Conservation (phyloP, 2,329 filamentous ascomycete species). For the Tolypocladium cylindrosporum region DNA sequence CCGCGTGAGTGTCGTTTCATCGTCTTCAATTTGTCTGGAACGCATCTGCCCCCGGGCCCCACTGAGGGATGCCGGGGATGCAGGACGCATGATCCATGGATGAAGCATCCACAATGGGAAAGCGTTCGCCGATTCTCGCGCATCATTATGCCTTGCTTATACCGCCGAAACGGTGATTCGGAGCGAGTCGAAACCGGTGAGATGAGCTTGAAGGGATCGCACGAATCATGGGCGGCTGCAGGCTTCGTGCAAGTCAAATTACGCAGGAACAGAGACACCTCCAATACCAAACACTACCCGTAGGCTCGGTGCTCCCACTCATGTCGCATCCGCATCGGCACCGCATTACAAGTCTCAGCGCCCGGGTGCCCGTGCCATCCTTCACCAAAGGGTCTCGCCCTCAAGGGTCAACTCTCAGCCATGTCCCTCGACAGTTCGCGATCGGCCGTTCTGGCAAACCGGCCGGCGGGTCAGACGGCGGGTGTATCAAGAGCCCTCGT, state of each 20-base stretch:
- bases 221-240: not conserved
- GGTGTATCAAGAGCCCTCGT: not conserved
- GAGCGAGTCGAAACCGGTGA: not conserved
- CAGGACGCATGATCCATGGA: not conserved
- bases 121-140: not conserved
- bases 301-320: not conserved
- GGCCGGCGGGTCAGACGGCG: not conserved
- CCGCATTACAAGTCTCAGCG: not conserved
- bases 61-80: no score
- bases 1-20: not conserved
- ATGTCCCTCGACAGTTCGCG: not conserved
- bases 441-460: not conserved
- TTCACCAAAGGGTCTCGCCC: not conserved
- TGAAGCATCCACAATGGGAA: not conserved
- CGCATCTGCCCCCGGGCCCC: no score
- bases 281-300: not conserved
- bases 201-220: not conserved
- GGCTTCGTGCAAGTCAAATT: not conserved
- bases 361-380: not conserved
- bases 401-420: not conserved
- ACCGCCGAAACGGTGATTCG: not conserved
- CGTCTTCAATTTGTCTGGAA: not conserved
- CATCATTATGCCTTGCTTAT: not conserved
- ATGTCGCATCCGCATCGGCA: not conserved
- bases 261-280: not conserved